Conservation (phyloP, 805 yeast genomes). For the Candida golubevii region DNA sequence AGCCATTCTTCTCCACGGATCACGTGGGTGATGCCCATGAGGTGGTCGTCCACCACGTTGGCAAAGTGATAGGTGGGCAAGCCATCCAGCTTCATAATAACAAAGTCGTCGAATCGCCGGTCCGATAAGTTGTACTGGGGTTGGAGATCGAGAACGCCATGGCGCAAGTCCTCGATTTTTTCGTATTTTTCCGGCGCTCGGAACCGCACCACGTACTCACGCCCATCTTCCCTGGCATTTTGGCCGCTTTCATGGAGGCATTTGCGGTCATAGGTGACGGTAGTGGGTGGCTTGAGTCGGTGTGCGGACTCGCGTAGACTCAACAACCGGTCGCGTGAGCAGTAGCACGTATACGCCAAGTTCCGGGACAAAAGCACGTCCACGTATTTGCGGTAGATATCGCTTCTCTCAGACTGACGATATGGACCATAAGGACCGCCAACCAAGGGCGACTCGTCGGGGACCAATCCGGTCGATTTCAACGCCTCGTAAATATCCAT, state of each 20-base stretch:
- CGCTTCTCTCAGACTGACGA: constrained; percentile 75
- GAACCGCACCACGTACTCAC: constrained; percentile 60
- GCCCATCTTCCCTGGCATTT: constrained; percentile 14
- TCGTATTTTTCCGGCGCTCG: constrained; percentile 72
- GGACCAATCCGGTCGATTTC: constrained; percentile 66
- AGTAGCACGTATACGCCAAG: constrained; percentile 80
- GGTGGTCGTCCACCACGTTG: constrained; percentile 89
- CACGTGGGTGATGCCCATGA: constrained; percentile 91
- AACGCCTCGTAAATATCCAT: constrained; percentile 69
- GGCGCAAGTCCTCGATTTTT: constrained; percentile 64
- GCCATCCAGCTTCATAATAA: constrained; percentile 87
- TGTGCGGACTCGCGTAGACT: constrained; percentile 68
- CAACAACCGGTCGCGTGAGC: constrained; percentile 74
- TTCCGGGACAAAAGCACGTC: constrained; percentile 56
- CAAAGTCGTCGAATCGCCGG: constrained; percentile 82
- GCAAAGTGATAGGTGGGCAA: constrained; percentile 97
- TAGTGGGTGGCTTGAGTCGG: constrained; percentile 77
- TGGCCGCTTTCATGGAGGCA: constrained; percentile 51
- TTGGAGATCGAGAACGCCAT: constrained; percentile 72
- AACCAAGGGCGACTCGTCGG: constrained; percentile 79
- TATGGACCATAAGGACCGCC: constrained; percentile 68
- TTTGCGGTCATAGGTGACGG: constrained; percentile 85
- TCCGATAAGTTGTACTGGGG: constrained; percentile 72
- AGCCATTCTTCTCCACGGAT: constrained; percentile 98
- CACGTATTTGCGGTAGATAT: constrained; percentile 60